Evolutionary conservation across 768 basidiomycete species (phyloP).

Genomic region (Auricularia auricula-judae): DNA sequence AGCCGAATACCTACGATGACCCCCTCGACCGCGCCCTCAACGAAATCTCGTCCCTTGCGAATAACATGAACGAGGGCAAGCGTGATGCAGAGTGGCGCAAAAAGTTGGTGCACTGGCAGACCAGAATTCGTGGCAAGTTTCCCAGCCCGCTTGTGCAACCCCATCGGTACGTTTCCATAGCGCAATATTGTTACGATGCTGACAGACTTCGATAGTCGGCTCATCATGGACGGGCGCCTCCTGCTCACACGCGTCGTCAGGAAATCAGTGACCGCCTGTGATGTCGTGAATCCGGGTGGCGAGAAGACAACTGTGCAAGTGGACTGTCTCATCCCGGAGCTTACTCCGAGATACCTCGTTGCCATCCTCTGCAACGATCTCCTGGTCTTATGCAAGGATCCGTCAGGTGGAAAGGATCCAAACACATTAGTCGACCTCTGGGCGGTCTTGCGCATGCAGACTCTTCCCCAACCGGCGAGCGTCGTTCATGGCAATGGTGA

Average conservation of each 20-base stretch:
- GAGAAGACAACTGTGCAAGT: conserved; percentile 77
- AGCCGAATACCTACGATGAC: conserved; percentile 64
- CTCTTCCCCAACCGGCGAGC: conserved; percentile 78
- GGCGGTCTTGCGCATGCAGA: conserved; percentile 95
- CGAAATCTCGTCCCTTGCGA: conserved; percentile 82
- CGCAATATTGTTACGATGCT: neutral
- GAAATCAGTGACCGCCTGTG: conserved; percentile 71
- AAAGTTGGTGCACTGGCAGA: conserved; percentile 85
- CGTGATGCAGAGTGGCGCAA: conserved; percentile 87
- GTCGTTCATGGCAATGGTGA: conserved; percentile 80
- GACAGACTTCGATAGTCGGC: conserved; percentile 38
- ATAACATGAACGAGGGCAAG: conserved; percentile 97
- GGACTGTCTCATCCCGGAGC: conserved; percentile 79
- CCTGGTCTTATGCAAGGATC: conserved; percentile 82
- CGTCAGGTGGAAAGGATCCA: conserved; percentile 69
- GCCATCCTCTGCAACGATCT: conserved; percentile 90
- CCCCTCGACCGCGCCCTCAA: conserved; percentile 74
- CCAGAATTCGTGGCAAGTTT: conserved; percentile 81
- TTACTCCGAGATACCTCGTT: conserved; percentile 66
- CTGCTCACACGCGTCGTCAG: conserved; percentile 84
- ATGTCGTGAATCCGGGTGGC: conserved; percentile 66
- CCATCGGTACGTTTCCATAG: conserved; percentile 57
- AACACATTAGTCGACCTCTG: conserved; percentile 77
- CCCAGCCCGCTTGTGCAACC: conserved; percentile 98
- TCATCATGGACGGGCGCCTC: conserved; percentile 87